Evolutionary conservation across 306 rosid genomes (phyloP), one percentile per base, ranked within the genome.

Genomic region (Gastrolobium villosum): DNA sequence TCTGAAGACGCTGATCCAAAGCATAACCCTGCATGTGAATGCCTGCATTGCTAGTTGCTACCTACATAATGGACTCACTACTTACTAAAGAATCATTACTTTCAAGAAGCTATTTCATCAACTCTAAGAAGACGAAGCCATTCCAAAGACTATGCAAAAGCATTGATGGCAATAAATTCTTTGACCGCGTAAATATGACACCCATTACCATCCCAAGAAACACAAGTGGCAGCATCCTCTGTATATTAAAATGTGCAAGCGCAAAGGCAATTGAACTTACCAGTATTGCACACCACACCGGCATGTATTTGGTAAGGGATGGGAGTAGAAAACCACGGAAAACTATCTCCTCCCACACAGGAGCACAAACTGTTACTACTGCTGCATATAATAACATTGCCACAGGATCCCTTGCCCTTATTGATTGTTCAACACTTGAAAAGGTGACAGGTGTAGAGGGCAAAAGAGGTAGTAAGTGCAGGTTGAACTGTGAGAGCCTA

Each of bases 61-160:
- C 84, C 78, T 57, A 71, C 56, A 63, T 26, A 59, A 40, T 34
- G 70, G 84, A 43, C 35, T 28, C 40, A 35, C 52, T 44, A n/a
- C 79, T 77, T 65, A 43, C 81, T 46, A 39, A 79, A 78, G 65
- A 74, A 77, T 36, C 75, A 50, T 70, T 72, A 64, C 14, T 75
- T 55, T 40, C 3, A 65, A 46, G 72, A 66, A 67, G 68, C 86
- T 88, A 93, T 77, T 82, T 95, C 98, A 93, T 91, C 44, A 96
- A 67, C 71, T 88, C 97, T 65, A 96, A 81, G 77, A 90, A 96
- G 67, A 96, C 96, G 40, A 93, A 96, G 76, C 90, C 94, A 76
- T 96, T 96, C 98, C 98, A 96, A 79, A 96, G 96, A 89, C 99
- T 96, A 81, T 96, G 99, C 94, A 93, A 88, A 54, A 96, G 85